Evolutionary conservation across 805 yeast genomes (phyloP), one percentile per base, ranked within the genome.

Genomic region (Candida tammaniensis): DNA sequence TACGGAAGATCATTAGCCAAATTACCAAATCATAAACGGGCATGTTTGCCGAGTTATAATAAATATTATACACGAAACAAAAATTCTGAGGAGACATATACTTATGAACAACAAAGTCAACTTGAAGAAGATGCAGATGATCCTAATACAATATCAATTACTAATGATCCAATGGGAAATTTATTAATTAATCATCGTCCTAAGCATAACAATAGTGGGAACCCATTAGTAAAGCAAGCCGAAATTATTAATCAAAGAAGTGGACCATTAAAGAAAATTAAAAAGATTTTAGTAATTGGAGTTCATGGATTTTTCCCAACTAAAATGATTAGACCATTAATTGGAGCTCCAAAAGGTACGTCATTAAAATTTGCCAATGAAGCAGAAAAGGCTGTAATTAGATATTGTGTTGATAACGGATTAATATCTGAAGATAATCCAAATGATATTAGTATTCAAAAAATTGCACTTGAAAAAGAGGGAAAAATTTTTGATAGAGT

Each of bases 271-370:
- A 41, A 42, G 15, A 55, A 45, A 25, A 60, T 75, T 36, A 74
- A 75, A 38, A 77, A 79, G 43, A 85, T 85, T 0, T 71, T 91
- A 19, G 82, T 93, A 22, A 78, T 91, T 39, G 98, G 98, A 0
- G 89, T 91, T 1, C 98, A 91, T 61, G 98, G 98, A 1, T 91
- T 89, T 52, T 91, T 93, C 64, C 98, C 98, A 0, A 84, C 87
- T 1, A 77, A 74, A 43, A 80, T 87, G 71, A 68, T 93, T 46
- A 64, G 98, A 33, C 88, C 95, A 0, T 51, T 91, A 11, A 80
- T 91, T 33, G 98, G 98, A 2, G 88, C 89, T 43, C 98, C 98
- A 4, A 93, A 94, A 14, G 98, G 98, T 0, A 91, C 98, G 0
- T 91, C 98, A 0, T 70, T 82, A 29, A 82, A 83, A 53, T 93